These are phyloP conservation scores for Petunia hybrid DNA, from an alignment of 305 asterid species.

Conservation along the genomic window DNA sequence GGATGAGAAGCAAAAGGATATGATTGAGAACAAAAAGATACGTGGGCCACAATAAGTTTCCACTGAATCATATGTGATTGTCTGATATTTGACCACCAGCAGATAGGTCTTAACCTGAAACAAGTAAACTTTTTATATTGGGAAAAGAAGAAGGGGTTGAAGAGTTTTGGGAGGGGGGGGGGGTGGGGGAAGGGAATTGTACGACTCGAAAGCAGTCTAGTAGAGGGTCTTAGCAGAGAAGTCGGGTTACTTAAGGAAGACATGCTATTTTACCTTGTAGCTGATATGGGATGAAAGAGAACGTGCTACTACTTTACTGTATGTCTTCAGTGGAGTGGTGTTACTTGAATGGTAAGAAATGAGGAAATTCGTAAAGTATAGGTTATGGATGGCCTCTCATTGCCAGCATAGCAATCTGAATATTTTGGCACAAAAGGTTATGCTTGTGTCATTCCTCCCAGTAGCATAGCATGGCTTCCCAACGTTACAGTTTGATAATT, in stretches of 20 bases:
- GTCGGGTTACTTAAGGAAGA: background rate
- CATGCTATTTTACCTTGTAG: background rate
- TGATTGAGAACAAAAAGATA: background rate
- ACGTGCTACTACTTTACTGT: background rate
- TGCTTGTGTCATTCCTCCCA: background rate
- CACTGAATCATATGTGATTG: slow-evolving; percentile 12
- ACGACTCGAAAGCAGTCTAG: slow-evolving; percentile 19
- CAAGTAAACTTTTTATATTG: background rate
- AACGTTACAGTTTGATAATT: background rate
- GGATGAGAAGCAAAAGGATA: background rate
- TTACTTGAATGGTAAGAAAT: slow-evolving; percentile 8
- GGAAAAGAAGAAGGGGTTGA: background rate
- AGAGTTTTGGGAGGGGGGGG: no score
- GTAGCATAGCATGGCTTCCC: background rate
- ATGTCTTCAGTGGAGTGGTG: slow-evolving; percentile 5
- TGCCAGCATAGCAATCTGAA: background rate
- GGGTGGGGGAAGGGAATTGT: no score
- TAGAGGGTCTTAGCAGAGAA: background rate
- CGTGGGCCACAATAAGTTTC: background rate
- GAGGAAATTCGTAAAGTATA: background rate
- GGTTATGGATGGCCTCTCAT: background rate
- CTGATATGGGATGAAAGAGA: background rate
- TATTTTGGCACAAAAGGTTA: background rate
- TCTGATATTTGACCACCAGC: background rate
- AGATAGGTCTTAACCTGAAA: background rate